Base-by-base conservation (phyloP, 2,329 filamentous ascomycete genomes). In the Septoria petroselini region DNA sequence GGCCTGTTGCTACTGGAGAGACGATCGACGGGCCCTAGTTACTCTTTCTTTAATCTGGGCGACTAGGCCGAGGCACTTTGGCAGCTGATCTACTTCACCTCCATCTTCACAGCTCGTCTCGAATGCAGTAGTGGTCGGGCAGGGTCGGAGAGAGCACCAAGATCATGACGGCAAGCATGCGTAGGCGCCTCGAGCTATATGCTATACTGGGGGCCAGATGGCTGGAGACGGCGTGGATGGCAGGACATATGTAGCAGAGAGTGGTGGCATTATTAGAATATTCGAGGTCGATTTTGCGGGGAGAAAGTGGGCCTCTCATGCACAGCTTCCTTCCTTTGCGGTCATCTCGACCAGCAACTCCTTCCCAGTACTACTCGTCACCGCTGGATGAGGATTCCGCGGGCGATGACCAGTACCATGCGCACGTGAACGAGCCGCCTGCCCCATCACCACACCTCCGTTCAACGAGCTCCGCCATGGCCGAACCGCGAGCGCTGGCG, bases 401-500 rank as follows among this genome's bases (percentile, higher is more conserved):
- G 31, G 42, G 31, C 18, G 19, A 35, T 25, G 42, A 19, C 19
- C 31, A 45, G 19, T 17, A 18, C 14, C 15, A 11, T 25, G 41
- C 41, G 30, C 29, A 25, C 5, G 29, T 44, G 18, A 44, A 15
- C 15, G 27, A 34, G 41, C 41, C 18, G 15, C 33, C 33, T 8
- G 14, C 14, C 18, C 42, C 19, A 15, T 27, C 42, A 30, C 42
- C 18, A 19, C 42, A 15, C 31, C 15, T 6, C 41, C 29, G 41
- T 30, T 11, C 7, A 15, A 4, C 33, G 21, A 30, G 34, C 42
- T 38, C 27, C 42, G 34, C 42, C 42, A 46, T 46, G 42, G 33
- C 42, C 23, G 42, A 46, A 29, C 42, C 21, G 34, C 42, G 33
- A 14, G 33, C 33, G 25, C 42, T 35, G 14, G 31, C 42, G 14